phyloP scores from a whole-genome alignment of 2,329 filamentous ascomycete genomes.

The Trichophyton equinum region DNA sequence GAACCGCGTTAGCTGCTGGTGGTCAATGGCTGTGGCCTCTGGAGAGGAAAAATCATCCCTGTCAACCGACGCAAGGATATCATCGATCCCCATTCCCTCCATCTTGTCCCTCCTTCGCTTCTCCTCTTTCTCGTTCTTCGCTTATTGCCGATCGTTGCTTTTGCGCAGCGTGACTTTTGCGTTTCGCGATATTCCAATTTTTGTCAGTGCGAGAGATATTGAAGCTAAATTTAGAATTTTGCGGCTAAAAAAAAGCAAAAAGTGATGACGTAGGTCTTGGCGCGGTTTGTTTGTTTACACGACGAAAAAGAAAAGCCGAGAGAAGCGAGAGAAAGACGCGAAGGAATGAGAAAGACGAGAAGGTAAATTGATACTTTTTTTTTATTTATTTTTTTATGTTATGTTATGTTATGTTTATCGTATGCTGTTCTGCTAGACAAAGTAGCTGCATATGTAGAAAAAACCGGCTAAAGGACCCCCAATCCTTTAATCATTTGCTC shows the following conservation, averaged over 20 bases:
- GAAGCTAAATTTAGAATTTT: neutral
- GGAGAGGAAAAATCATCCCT: slow-evolving; percentile 32
- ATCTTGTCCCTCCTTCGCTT: slow-evolving; percentile 1
- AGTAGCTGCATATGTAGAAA: neutral
- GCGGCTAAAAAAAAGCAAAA: neutral
- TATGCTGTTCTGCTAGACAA: no score
- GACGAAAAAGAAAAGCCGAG: neutral
- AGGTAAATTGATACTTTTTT: neutral
- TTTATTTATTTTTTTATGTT: neutral
- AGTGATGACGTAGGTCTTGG: slow-evolving; percentile 1
- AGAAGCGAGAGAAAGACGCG: neutral
- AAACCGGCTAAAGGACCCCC: neutral
- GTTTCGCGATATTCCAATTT: neutral
- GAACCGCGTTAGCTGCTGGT: slow-evolving; percentile 77
- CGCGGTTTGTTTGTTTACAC: neutral
- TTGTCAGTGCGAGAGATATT: neutral
- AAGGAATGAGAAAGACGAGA: neutral
- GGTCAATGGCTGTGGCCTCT: slow-evolving; percentile 44
- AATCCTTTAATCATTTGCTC: neutral
- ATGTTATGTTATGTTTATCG: neutral
- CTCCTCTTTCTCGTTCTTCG: neutral
- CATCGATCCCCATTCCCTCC: slow-evolving; percentile 66
- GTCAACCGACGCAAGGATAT: slow-evolving; percentile 64
- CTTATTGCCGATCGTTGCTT: no score
- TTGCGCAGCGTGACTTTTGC: neutral